Conservation (phyloP, 192 early-diverging fungal genomes). For the Rhizoclosmatium globosum region DNA sequence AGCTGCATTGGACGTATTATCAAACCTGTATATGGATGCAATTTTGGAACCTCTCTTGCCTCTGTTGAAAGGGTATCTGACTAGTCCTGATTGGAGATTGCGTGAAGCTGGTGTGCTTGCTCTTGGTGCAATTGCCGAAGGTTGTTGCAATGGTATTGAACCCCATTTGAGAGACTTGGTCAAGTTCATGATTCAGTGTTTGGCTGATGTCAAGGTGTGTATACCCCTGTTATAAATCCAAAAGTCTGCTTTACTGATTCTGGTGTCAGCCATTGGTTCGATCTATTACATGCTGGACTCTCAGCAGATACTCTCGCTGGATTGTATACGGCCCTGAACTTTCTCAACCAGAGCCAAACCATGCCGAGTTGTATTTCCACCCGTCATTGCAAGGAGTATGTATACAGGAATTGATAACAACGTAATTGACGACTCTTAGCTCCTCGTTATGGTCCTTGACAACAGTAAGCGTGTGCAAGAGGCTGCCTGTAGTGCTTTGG, state of each 20-base stretch:
- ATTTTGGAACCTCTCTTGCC: slow-evolving; percentile 89
- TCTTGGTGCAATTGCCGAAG: slow-evolving; percentile 97
- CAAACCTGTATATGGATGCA: slow-evolving; percentile 86
- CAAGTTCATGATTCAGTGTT: slow-evolving; percentile 82
- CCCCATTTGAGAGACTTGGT: slow-evolving; percentile 87
- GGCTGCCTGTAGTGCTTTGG: slow-evolving; percentile 94
- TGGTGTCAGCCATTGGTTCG: slow-evolving; percentile 83
- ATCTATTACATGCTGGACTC: slow-evolving; percentile 98
- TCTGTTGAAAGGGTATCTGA: slow-evolving; percentile 81
- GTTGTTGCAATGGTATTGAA: slow-evolving; percentile 89
- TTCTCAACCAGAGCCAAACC: slow-evolving; percentile 52
- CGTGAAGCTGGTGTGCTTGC: slow-evolving; percentile 97
- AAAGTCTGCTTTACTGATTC: neutral
- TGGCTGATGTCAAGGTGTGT: slow-evolving; percentile 72
- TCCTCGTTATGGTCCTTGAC: slow-evolving; percentile 82
- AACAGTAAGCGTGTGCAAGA: slow-evolving; percentile 99
- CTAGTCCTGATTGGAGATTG: slow-evolving; percentile 86
- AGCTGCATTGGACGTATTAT: slow-evolving; percentile 93
- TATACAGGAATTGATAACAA: slow-evolving; percentile 41
- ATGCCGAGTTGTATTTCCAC: slow-evolving; percentile 78
- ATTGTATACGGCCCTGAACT: slow-evolving; percentile 46
- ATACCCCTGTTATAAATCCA: neutral
- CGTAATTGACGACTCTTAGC: neutral
- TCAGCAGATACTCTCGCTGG: slow-evolving; percentile 93
- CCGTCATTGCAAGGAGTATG: slow-evolving; percentile 78